Evolutionary conservation across 305 asterid genomes (phyloP).

Genomic region (Rubia occidens): DNA sequence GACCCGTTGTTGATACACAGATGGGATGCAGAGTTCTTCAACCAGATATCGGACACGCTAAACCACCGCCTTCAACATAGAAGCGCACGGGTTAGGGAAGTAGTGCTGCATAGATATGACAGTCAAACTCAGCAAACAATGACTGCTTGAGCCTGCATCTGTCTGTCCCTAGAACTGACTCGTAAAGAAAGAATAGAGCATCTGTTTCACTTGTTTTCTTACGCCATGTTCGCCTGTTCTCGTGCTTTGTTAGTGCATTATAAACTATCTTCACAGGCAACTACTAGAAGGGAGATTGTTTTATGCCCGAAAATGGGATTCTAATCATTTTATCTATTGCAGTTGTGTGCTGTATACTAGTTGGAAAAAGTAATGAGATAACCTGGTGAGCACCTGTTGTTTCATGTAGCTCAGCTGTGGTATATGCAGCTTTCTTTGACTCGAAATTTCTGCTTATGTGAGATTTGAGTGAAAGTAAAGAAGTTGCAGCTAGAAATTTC

Average conservation of each 20-base stretch:
- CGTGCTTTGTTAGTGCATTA: not conserved
- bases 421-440: too few species aligned
- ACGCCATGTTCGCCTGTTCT: not conserved
- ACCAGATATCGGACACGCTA: constrained; percentile 65
- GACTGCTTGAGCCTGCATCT: constrained; percentile 37
- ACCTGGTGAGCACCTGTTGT: too few species aligned
- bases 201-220: not conserved
- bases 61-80: constrained; percentile 90
- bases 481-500: too few species aligned
- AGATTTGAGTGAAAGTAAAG: too few species aligned
- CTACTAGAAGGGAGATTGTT: not conserved
- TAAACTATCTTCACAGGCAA: not conserved
- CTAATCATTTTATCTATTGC: not conserved
- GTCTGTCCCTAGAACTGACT: constrained; percentile 6
- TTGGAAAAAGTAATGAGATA: too few species aligned
- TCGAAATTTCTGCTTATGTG: too few species aligned
- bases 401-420: too few species aligned
- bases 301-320: not conserved
- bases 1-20: constrained; percentile 74
- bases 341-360: too few species aligned
- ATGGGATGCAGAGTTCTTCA: constrained; percentile 75
- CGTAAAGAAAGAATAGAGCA: not conserved
- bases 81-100: constrained; percentile 67
- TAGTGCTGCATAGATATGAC: constrained; percentile 40
- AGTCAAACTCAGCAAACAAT: constrained; percentile 42